Evolutionary conservation across 306 rosid genomes (phyloP), one percentile per base, ranked within the genome.

Genomic region (Cicer bijugum): DNA sequence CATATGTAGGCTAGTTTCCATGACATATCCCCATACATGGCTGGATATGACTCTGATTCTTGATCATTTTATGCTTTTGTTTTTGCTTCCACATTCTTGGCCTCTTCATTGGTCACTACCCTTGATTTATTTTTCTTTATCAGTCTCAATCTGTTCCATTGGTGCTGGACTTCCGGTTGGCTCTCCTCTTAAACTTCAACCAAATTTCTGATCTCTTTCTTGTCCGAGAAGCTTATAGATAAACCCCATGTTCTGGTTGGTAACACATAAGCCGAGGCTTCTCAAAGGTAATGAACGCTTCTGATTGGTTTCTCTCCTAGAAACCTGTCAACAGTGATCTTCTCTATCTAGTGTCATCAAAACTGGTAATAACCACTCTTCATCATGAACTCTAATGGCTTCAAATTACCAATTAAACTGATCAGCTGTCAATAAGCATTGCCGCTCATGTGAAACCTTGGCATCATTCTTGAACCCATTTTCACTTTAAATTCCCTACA

Each of bases 271-370:
- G 56, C 8, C 6, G 56, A 50, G 9, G 20, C 57, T 51, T 51
- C 57, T 51, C 23, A 51, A 51, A 16, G 19, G 23, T 0, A 51
- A 0, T 28, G 33, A 28, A 28, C 4, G 33, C 33, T 28, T 28
- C 33, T 28, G 33, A 28, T 28, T 28, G 33, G 33, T 28, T 28
- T 28, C 33, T 28, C 33, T 28, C 4, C 4, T 28, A 28, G 33
- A 28, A 28, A 28, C 4, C 4, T 4, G 33, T 28, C 63, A 10
- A 11, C 23, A 15, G 7, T 4, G 7, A 23, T 3, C 14, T 23
- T 57, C 63, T 57, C 63, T n/a, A 57, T 56, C 12, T 9, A 11
- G 38, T 57, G 4, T 38, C 63, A 57, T 57, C 39, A 12, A 57
- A 20, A 23, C 23, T 38, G 39, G 11, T 19, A n/a, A 57, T 12